phyloP scores from a whole-genome alignment of 1,284 basidiomycete genomes.

The Puccinia coronata region DNA sequence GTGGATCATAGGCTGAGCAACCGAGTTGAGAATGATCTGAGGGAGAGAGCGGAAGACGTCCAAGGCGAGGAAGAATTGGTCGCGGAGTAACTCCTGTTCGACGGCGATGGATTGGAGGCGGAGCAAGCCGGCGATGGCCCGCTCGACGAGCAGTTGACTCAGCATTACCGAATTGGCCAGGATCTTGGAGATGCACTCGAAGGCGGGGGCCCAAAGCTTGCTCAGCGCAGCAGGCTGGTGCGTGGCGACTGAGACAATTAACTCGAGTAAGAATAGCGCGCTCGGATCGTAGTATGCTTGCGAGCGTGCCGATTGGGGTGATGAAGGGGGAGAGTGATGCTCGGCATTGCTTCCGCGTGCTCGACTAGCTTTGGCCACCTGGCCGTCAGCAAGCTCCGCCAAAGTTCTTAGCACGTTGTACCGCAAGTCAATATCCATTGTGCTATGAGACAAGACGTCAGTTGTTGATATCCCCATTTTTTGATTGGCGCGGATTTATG shows the following conservation, averaged over 20 bases:
- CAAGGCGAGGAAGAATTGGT: constrained; percentile 90
- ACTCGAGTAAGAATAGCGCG: constrained; percentile 88
- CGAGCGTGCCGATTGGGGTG: constrained; percentile 56
- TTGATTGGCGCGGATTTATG: neutral
- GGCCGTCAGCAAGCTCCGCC: constrained; percentile 3
- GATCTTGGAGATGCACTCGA: constrained; percentile 82
- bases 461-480: neutral
- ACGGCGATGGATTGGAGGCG: constrained; percentile 77
- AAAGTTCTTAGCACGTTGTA: constrained; percentile 26
- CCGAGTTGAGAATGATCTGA: constrained; percentile 72
- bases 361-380: constrained; percentile 66
- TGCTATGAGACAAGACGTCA: neutral
- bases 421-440: constrained; percentile 51
- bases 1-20: constrained; percentile 85
- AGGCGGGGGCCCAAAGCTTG: constrained; percentile 75
- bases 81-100: constrained; percentile 74
- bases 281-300: constrained; percentile 86
- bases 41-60: constrained; percentile 83
- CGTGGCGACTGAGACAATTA: constrained; percentile 82
- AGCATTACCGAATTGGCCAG: constrained; percentile 76
- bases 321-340: constrained; percentile 32
- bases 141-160: constrained; percentile 85
- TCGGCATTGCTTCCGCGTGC: constrained; percentile 60
- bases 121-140: constrained; percentile 88
- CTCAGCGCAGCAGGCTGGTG: constrained; percentile 59